Conservation (phyloP, 768 basidiomycete species). For the Xerocomus potaroensis region DNA sequence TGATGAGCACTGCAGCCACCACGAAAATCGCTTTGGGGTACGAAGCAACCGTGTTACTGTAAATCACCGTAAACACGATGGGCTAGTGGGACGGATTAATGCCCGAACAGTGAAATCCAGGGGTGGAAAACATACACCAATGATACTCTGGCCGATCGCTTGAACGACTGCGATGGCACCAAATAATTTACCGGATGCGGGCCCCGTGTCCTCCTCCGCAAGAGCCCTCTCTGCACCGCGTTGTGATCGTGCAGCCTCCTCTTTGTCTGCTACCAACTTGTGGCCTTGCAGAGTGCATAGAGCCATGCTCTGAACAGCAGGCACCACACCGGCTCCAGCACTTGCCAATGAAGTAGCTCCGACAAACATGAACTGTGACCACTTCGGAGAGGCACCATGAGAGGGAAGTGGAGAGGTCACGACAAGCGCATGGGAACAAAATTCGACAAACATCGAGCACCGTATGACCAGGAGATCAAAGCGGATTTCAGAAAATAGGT, state of each 20-base stretch:
- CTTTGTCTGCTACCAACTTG: conserved; percentile 26
- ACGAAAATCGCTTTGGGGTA: conserved; percentile 70
- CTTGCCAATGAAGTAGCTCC: conserved; percentile 58
- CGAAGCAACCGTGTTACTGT: conserved; percentile 55
- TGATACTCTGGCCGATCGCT: conserved; percentile 60
- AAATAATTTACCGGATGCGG: conserved; percentile 53
- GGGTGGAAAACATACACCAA: conserved; percentile 35
- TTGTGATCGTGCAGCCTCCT: conserved; percentile 31
- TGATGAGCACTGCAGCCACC: conserved; percentile 52
- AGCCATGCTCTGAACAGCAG: conserved; percentile 69
- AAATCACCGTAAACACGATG: conserved; percentile 62
- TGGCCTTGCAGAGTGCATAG: conserved; percentile 52
- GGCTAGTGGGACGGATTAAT: conserved; percentile 43
- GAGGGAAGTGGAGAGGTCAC: conserved; percentile 49
- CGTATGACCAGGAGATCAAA: conserved; percentile 69
- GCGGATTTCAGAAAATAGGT: conserved; percentile 55
- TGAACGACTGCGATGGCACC: conserved; percentile 68
- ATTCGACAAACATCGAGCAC: conserved; percentile 62
- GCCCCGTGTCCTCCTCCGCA: conserved; percentile 31
- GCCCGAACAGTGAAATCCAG: conserved; percentile 6
- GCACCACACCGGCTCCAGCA: conserved; percentile 65
- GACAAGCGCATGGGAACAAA: conserved; percentile 60
- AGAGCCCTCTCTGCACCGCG: background rate
- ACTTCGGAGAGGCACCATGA: conserved; percentile 7
- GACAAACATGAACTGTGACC: conserved; percentile 46